Base-by-base conservation (phyloP, 805 yeast genomes). In the Pichia membranifaciens region DNA sequence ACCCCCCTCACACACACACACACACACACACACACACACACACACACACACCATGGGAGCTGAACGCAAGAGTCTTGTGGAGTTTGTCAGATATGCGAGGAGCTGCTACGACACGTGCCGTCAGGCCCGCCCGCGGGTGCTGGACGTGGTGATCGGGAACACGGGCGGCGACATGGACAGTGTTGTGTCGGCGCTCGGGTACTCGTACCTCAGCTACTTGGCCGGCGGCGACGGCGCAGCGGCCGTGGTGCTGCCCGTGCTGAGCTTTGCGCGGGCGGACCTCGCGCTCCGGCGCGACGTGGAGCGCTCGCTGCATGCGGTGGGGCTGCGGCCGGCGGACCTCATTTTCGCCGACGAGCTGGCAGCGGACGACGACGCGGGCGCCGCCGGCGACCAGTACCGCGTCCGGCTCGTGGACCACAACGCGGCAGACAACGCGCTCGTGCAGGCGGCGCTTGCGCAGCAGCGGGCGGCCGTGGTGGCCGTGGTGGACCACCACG, bases 121-220 rank as follows among this genome's bases (percentile, higher is more conserved):
- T 7, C 29, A n/a, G n/a, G n/a, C n/a, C n/a, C n/a, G 10, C 7
- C 29, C 7, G 29, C 7, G 10, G 29, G 29, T 4, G 18, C 36
- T 32, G 43, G 35, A 31, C 1, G 58, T 83, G 20, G 90, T 83
- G 0, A 69, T 84, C 0, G 97, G 97, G 1, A 89, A 89, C 59
- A 93, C 88, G 58, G 78, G 93, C 4, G 90, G 93, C 0, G 89
- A 91, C 64, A 68, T 93, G 68, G 99, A 91, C 64, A 90, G 97
- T 0, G 84, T 89, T 29, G 76, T 87, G 2, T 75, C 84, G 47
- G 82, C 97, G 0, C 69, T 93, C 5, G 59, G 84, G 3, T 85
- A 81, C 58, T 81, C 96, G 0, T 87, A 78, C 57, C 73, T 83
- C 50, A 65, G 68, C 25, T 65, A 71, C 45, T 13, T 33, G 4